phyloP scores from a whole-genome alignment of 2,329 filamentous ascomycete species.

The Nemania abortiva region DNA sequence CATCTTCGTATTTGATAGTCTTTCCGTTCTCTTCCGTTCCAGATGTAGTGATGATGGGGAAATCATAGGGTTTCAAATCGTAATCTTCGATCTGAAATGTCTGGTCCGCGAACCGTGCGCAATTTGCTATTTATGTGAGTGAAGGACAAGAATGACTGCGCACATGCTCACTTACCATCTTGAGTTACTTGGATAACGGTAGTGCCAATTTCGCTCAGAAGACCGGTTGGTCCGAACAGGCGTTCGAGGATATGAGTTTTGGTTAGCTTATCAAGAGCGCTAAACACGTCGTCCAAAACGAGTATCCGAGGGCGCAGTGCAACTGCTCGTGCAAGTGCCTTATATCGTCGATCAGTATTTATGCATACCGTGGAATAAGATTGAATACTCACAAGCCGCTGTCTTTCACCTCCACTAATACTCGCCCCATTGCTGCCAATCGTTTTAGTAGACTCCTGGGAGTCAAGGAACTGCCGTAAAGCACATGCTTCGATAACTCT shows the following conservation, averaged over 20 bases:
- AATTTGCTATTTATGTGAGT: background rate
- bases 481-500: background rate
- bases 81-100: background rate
- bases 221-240: background rate
- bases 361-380: background rate
- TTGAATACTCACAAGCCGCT: background rate
- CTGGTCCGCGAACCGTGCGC: background rate
- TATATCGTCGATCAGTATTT: background rate
- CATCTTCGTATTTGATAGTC: background rate
- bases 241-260: background rate
- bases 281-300: background rate
- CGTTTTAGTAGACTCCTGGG: background rate
- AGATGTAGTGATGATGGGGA: background rate
- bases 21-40: background rate
- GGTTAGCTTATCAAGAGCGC: background rate
- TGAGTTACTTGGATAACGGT: conserved; percentile 3
- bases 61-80: background rate
- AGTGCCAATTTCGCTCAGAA: background rate
- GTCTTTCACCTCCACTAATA: background rate
- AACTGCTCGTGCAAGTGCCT: background rate
- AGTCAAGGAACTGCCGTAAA: background rate
- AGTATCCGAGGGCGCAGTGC: background rate
- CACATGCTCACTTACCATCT: background rate
- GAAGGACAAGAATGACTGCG: background rate
- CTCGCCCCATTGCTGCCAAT: background rate